Evolutionary conservation across 371 early-diverging fungal species (phyloP).

Genomic region (Sporodiniella umbellata): DNA sequence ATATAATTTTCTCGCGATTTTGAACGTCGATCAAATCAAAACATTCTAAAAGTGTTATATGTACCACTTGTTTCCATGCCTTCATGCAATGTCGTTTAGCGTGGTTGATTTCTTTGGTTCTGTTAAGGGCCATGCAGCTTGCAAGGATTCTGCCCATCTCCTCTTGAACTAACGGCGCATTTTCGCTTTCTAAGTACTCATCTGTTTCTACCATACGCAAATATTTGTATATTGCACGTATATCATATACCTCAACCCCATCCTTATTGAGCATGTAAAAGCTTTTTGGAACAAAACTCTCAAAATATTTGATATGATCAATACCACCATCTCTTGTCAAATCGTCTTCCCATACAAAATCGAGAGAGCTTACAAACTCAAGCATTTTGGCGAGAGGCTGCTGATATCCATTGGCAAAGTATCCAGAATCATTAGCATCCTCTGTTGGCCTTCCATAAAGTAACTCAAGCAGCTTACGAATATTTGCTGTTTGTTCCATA

Average conservation of each 20-base stretch:
- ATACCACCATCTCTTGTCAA: constrained; percentile 13
- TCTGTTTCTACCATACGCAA: constrained; percentile 14
- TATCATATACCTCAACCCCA: constrained; percentile 62
- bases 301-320: constrained; percentile 13
- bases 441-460: constrained; percentile 44
- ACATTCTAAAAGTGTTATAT: constrained; percentile 65
- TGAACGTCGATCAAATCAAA: constrained; percentile 59
- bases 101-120: constrained; percentile 56
- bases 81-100: constrained; percentile 62
- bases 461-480: constrained; percentile 57
- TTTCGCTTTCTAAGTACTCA: constrained; percentile 4
- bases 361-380: constrained; percentile 54
- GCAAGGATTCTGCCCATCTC: constrained; percentile 55
- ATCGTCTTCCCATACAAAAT: constrained; percentile 53
- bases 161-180: constrained; percentile 23
- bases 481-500: constrained; percentile 46
- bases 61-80: constrained; percentile 81
- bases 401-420: constrained; percentile 80
- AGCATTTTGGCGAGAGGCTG: constrained; percentile 55
- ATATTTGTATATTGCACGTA: constrained; percentile 53
- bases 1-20: constrained; percentile 56
- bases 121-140: constrained; percentile 60
- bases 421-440: constrained; percentile 43
- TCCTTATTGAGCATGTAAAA: constrained; percentile 49
- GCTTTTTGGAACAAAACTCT: constrained; percentile 14